Percentiles rank a stretch among this genome's conserved stretches.
Conservation (phyloP, 192 early-diverging fungal species). For the Globomyces pollinis-pini region DNA sequence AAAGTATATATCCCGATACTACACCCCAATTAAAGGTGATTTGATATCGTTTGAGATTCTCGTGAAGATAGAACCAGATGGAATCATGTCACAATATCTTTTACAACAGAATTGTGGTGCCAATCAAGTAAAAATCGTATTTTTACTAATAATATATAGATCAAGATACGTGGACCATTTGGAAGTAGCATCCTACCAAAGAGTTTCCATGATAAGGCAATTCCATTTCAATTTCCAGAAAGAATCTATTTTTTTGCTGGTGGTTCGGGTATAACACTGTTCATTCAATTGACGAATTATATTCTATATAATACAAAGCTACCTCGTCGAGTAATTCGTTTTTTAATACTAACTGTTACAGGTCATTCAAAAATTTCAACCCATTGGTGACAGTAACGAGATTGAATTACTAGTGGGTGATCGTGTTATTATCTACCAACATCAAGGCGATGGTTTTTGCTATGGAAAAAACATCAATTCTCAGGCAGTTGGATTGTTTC, state of each 20-base stretch:
- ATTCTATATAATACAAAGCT: too few species aligned
- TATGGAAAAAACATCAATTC: too few species aligned
- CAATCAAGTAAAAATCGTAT: conserved; percentile 32
- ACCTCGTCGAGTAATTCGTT: too few species aligned
- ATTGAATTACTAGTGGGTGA: too few species aligned
- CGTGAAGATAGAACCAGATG: conserved; percentile 20
- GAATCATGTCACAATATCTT: conserved; percentile 20
- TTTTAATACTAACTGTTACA: too few species aligned
- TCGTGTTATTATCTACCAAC: too few species aligned
- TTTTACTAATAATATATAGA: conserved; percentile 28
- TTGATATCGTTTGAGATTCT: conserved; percentile 26
- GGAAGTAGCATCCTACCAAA: conserved; percentile 19
- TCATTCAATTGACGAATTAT: conserved; percentile 28
- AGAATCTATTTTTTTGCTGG: conserved; percentile 32
- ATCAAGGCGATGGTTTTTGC: too few species aligned
- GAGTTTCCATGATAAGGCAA: conserved; percentile 13
- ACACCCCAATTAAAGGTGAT: conserved; percentile 21
- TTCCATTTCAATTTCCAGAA: conserved; percentile 12
- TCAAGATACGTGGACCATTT: conserved; percentile 41
- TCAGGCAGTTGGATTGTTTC: too few species aligned
- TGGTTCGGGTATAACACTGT: conserved; percentile 33
- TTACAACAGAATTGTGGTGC: conserved; percentile 28
- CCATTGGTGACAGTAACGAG: too few species aligned
- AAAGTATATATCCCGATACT: conserved; percentile 25
- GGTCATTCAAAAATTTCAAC: too few species aligned